Conservation (phyloP, 2,329 filamentous ascomycete genomes). For the Diaporthe helianthi region DNA sequence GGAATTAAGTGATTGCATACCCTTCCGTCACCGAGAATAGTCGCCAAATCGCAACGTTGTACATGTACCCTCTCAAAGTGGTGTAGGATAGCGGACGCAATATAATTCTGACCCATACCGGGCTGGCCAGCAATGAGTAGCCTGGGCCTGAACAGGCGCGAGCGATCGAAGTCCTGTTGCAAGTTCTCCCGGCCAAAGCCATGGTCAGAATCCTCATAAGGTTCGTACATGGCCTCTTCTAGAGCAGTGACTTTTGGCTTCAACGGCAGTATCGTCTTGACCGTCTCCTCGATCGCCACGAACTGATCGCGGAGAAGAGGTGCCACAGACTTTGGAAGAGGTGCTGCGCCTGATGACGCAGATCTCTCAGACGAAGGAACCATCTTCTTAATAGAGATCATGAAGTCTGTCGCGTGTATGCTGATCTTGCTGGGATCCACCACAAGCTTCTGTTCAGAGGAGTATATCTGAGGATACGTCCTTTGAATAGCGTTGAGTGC, state of each 20-base stretch:
- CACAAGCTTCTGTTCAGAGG: constrained; percentile 84
- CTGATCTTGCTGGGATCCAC: constrained; percentile 86
- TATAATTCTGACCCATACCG: constrained; percentile 94
- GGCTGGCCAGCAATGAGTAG: constrained; percentile 81
- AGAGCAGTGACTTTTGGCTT: constrained; percentile 88
- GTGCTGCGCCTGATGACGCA: constrained; percentile 81
- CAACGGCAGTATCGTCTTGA: constrained; percentile 81
- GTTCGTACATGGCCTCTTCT: constrained; percentile 92
- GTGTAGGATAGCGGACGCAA: constrained; percentile 84
- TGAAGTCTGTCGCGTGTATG: constrained; percentile 92
- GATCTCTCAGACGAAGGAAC: constrained; percentile 93
- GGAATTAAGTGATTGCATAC: constrained; percentile 51
- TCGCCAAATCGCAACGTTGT: constrained; percentile 91
- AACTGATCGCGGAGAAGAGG: constrained; percentile 81
- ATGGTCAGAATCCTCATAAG: constrained; percentile 79
- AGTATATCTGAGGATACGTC: constrained; percentile 95
- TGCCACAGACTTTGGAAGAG: constrained; percentile 80
- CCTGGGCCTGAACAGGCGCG: constrained; percentile 86
- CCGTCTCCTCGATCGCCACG: constrained; percentile 67
- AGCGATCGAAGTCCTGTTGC: constrained; percentile 81
- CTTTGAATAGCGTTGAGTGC: constrained; percentile 94
- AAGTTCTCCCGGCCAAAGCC: constrained; percentile 85
- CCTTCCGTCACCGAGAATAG: constrained; percentile 82
- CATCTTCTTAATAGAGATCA: constrained; percentile 96
- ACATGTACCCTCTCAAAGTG: constrained; percentile 94